A percentile compares a stretch with the other conserved stretches of the same genome.
phyloP scores from a whole-genome alignment of 2,329 filamentous ascomycete species.

The Venturiaceae sp. region DNA sequence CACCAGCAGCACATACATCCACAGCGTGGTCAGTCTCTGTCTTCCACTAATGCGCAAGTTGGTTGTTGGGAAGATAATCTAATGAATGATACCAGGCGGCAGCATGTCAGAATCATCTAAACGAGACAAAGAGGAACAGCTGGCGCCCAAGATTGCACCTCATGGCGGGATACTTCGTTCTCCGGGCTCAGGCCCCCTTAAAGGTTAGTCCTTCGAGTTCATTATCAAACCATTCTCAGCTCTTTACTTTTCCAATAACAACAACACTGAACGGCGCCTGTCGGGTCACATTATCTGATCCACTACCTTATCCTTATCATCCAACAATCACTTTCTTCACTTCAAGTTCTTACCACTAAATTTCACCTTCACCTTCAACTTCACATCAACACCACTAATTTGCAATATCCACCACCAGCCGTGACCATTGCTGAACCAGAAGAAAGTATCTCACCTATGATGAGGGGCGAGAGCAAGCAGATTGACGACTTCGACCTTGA shows the following conservation, averaged over 20 bases:
- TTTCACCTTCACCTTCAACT: background rate
- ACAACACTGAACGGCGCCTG: background rate
- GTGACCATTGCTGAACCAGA: conserved; percentile 33
- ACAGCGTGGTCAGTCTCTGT: background rate
- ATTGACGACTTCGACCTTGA: conserved; percentile 30
- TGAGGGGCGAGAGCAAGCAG: conserved; percentile 35
- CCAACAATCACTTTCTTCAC: too few species aligned
- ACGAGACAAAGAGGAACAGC: background rate
- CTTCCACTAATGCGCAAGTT: background rate
- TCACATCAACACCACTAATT: background rate
- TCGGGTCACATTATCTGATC: background rate
- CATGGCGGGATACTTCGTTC: background rate
- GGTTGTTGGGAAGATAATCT: background rate
- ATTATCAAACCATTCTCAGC: too few species aligned
- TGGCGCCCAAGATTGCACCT: background rate
- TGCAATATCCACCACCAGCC: conserved; percentile 20
- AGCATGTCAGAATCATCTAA: background rate
- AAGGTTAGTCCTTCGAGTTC: conserved; percentile 8
- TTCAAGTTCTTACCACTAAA: background rate
- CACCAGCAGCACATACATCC: background rate
- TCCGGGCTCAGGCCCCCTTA: conserved; percentile 4
- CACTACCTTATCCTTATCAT: too few species aligned
- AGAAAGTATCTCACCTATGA: conserved; percentile 36
- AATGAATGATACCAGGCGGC: background rate
- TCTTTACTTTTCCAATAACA: background rate